Conservation (phyloP, 2,329 filamentous ascomycete species). For the Aspergillus vadensis region DNA sequence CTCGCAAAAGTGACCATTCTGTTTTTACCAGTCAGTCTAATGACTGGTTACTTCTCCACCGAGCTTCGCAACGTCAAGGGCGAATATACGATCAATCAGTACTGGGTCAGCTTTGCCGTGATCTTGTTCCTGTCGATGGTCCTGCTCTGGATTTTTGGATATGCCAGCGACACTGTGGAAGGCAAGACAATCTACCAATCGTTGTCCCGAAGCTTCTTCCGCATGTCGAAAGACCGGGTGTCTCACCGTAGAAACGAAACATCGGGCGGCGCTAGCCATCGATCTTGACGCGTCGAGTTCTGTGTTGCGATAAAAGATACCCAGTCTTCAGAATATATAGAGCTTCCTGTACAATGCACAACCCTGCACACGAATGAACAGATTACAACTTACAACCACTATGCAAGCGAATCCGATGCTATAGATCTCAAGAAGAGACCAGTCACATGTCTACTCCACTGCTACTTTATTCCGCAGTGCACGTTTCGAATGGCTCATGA, state of each 20-base stretch:
- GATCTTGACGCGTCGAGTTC: not conserved
- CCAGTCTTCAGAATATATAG: not conserved
- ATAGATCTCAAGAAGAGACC: not conserved
- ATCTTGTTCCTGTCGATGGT: constrained; percentile 63
- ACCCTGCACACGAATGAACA: not conserved
- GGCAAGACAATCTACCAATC: constrained; percentile 55
- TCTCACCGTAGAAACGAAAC: constrained; percentile 20
- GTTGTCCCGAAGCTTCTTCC: constrained; percentile 40
- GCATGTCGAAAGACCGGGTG: constrained; percentile 33
- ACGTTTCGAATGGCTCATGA: not conserved
- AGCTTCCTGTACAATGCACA: not conserved
- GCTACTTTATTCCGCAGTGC: not conserved
- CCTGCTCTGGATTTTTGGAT: constrained; percentile 59
- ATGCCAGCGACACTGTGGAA: constrained; percentile 60
- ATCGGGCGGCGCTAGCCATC: not conserved
- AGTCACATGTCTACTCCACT: not conserved
- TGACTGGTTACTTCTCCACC: constrained; percentile 74
- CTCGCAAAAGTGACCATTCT: constrained; percentile 74
- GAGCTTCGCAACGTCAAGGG: constrained; percentile 60
- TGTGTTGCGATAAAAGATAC: not conserved
- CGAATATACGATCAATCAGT: constrained; percentile 63
- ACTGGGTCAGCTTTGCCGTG: constrained; percentile 69
- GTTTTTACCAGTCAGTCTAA: constrained; percentile 72
- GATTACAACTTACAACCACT: too few species aligned
- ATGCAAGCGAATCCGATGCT: not conserved